phyloP scores from a whole-genome alignment of 257 asterid genomes.

The Coffea canephora region DNA sequence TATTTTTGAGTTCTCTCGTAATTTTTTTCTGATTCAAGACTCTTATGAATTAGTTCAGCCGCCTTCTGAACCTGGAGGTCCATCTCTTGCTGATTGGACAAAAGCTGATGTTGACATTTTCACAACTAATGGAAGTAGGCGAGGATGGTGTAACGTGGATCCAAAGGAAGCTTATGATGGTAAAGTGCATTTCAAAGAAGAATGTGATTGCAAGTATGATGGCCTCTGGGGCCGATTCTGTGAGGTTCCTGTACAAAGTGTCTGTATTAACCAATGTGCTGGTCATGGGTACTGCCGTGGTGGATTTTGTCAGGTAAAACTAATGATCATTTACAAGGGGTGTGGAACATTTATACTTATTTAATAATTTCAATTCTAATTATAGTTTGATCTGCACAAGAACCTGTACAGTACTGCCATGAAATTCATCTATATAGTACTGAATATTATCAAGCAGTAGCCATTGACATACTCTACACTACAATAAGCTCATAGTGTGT shows the following conservation, averaged over 20 bases:
- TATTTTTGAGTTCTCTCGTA: slow-evolving; percentile 1
- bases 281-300: slow-evolving; percentile 85
- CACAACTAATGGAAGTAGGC: slow-evolving; percentile 59
- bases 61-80: slow-evolving; percentile 68
- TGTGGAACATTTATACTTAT: slow-evolving; percentile 2
- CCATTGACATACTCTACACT: background rate
- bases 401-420: background rate
- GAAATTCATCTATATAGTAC: background rate
- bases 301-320: slow-evolving; percentile 90
- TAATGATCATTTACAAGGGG: slow-evolving; percentile 7
- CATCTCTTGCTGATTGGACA: slow-evolving; percentile 58
- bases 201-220: slow-evolving; percentile 96
- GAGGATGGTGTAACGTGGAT: slow-evolving; percentile 96
- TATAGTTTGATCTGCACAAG: background rate
- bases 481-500: background rate
- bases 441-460: background rate
- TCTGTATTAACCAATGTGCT: slow-evolving; percentile 86
- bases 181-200: slow-evolving; percentile 63
- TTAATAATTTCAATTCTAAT: slow-evolving; percentile 7
- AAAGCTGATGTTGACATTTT: slow-evolving; percentile 59
- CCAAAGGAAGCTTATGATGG: slow-evolving; percentile 72
- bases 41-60: slow-evolving; percentile 39
- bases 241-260: slow-evolving; percentile 72
- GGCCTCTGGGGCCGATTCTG: slow-evolving; percentile 87
- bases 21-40: slow-evolving; percentile 8